These are phyloP conservation scores for Nicotiana sylvestris DNA, from an alignment of 257 asterid genomes.

Conservation along the genomic window DNA sequence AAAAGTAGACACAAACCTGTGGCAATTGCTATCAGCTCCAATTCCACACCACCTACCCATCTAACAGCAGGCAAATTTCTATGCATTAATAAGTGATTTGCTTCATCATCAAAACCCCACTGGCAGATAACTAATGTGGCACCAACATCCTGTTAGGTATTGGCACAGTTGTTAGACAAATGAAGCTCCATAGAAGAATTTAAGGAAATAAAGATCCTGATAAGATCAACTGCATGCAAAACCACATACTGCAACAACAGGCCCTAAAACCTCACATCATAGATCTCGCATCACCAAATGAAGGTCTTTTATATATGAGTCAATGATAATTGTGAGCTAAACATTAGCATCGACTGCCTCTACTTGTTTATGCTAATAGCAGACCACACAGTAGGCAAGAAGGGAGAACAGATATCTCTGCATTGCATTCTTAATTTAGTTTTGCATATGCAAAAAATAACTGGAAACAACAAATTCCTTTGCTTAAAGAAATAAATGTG, in stretches of 20 bases:
- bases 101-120: conserved; percentile 99
- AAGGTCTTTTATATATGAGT: neutral
- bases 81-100: conserved; percentile 88
- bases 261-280: neutral
- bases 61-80: conserved; percentile 92
- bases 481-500: neutral
- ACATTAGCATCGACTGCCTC: neutral
- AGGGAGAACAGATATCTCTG: neutral
- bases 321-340: neutral
- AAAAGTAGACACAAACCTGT: conserved; percentile 53
- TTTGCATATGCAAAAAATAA: neutral
- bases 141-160: conserved; percentile 75
- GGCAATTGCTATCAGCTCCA: conserved; percentile 94
- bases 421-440: neutral
- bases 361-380: neutral
- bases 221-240: neutral
- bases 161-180: conserved; percentile 15
- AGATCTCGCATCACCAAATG: neutral
- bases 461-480: neutral
- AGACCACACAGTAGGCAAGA: neutral
- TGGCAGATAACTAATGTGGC: conserved; percentile 95
- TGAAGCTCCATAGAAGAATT: neutral
- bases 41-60: conserved; percentile 98
- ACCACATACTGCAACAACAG: neutral
- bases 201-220: neutral